Base-by-base conservation (phyloP, 805 yeast species). In the Metschnikowia koreensis region DNA sequence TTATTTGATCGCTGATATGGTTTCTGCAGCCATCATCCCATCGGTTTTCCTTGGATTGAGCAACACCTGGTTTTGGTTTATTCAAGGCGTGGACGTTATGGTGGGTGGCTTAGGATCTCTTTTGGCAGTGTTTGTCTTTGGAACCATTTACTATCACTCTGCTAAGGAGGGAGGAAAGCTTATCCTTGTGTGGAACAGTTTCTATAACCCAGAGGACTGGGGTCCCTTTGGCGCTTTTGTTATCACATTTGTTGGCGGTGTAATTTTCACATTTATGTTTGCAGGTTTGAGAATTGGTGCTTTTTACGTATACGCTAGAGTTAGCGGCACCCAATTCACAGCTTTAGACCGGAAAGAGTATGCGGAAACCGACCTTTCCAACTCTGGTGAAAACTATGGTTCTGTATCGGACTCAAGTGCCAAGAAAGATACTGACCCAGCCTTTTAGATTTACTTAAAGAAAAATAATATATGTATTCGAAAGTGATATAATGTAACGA, bases 141-240 rank as follows among this genome's bases (percentile, higher is more conserved):
- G 98, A 38, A 76, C 90, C 1, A 76, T 89, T 47, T 92, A 90
- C 72, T 91, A 86, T 65, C 81, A 76, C 36, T 70, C 73, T 62
- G 93, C 96, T 9, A 67, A 70, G 48, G 88, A 84, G 54, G 97
- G 97, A 60, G 97, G 87, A 15, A 77, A 77, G 55, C 75, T 92
- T 47, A 70, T 92, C 47, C 72, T 92, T 52, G 76, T 92, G 48
- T 81, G 85, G 82, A 83, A 87, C 61, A 97, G 97, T 41, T 71
- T 92, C 28, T 92, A 92, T 63, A 73, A 78, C 55, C 73, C 80
- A 6, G 80, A 78, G 46, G 97, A 92, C 65, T 92, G 97, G 97
- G 89, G 96, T 61, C 84, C 96, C 0, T 92, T 92, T 71, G 97
- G 96, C 26, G 97, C 97, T 1, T 92, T 92, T 69, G 93, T 88